Percentiles rank a stretch among this genome's conserved stretches.
These are phyloP conservation scores for Mycena leptocephala DNA, from an alignment of 768 basidiomycete genomes.

Conservation along the genomic window DNA sequence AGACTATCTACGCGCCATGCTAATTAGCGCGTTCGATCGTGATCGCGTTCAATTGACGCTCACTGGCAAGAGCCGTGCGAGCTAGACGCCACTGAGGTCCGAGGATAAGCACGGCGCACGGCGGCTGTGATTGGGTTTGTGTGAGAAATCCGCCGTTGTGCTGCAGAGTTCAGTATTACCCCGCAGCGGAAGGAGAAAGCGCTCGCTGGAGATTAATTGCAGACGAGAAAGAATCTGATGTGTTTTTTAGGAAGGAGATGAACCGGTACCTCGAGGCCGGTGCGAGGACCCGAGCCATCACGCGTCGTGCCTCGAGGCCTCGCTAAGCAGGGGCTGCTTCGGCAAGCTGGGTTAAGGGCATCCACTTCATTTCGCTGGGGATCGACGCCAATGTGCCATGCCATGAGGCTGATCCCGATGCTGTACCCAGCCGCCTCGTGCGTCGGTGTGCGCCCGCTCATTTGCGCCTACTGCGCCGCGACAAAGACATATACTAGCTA, in stretches of 20 bases:
- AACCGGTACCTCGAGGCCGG: conserved; percentile 20
- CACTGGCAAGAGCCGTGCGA: no score
- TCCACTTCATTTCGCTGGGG: neutral
- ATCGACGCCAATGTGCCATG: neutral
- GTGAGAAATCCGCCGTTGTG: no score
- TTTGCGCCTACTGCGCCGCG: neutral
- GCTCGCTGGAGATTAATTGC: neutral
- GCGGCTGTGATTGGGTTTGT: neutral
- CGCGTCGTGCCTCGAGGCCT: conserved; percentile 11
- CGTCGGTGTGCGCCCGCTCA: neutral
- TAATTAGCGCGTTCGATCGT: no score
- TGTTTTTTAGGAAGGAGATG: neutral
- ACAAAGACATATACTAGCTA: neutral
- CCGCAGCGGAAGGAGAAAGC: no score
- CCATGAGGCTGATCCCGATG: conserved; percentile 24
- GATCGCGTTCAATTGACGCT: no score
- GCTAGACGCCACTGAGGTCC: neutral
- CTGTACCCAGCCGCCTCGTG: neutral
- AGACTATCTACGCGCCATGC: no score
- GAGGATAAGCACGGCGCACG: neutral
- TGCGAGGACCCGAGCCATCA: neutral
- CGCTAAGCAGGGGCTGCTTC: neutral
- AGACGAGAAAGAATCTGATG: neutral
- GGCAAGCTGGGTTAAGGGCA: conserved; percentile 23
- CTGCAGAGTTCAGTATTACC: no score